Conservation (phyloP, 306 rosid species). For the Fagus crenata region DNA sequence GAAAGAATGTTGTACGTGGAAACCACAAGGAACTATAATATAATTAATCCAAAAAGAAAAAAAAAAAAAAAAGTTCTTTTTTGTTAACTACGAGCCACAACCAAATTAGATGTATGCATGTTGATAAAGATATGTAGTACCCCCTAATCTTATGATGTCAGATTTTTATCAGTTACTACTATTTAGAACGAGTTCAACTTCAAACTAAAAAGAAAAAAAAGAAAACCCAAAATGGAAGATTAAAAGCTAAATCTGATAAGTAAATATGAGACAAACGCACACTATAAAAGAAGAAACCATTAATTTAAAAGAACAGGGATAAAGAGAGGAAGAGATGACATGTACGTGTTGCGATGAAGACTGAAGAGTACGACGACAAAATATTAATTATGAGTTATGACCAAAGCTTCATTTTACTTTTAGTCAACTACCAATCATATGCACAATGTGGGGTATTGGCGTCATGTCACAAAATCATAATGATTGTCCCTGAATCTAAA, state of each 20-base stretch:
- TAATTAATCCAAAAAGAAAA: neutral
- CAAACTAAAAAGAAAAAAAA: neutral
- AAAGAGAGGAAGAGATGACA: neutral
- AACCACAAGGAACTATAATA: slow-evolving; percentile 2
- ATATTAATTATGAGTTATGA: too few relatives aligned
- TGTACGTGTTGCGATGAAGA: neutral
- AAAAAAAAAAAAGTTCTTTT: neutral
- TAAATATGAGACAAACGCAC: too few relatives aligned
- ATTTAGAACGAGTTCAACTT: too few relatives aligned
- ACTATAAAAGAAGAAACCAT: too few relatives aligned
- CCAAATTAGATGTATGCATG: too few relatives aligned
- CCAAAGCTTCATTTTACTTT: neutral
- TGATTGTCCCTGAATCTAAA: slow-evolving; percentile 13
- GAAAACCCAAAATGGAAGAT: neutral
- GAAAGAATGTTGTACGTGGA: slow-evolving; percentile 29
- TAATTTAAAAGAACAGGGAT: too few relatives aligned
- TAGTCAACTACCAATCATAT: neutral
- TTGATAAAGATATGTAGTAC: too few relatives aligned
- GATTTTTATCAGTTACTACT: too few relatives aligned
- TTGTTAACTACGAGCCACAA: neutral
- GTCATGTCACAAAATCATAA: neutral
- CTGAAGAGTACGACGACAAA: too few relatives aligned
- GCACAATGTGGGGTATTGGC: neutral
- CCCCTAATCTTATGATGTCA: too few relatives aligned
- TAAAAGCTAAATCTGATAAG: too few relatives aligned